A percentile compares a stretch with the other conserved stretches of the same genome.
Evolutionary conservation across 768 basidiomycete species (phyloP).

Genomic region (Pisolithus sp.): DNA sequence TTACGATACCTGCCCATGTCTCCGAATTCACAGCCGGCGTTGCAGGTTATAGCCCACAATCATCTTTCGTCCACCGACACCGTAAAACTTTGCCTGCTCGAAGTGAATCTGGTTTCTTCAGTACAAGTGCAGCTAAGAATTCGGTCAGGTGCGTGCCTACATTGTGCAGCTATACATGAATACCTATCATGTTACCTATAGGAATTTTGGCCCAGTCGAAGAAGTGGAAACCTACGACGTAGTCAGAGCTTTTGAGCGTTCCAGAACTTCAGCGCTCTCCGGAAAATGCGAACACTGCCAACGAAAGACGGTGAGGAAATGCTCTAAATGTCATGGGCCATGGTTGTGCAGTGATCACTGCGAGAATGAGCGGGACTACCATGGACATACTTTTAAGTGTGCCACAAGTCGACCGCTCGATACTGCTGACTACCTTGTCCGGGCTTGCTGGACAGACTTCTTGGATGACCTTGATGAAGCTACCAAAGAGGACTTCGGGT

Average conservation of each 20-base stretch:
- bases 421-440: background rate
- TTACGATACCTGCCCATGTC: too few species aligned
- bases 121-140: background rate
- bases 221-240: background rate
- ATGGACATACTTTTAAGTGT: background rate
- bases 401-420: background rate
- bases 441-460: background rate
- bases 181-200: background rate
- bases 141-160: background rate
- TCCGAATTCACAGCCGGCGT: background rate
- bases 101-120: background rate
- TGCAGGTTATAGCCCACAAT: background rate
- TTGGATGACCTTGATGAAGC: constrained; percentile 21
- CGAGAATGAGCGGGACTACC: background rate
- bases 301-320: background rate
- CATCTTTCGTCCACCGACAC: background rate
- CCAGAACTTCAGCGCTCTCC: background rate
- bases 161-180: background rate
- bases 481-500: constrained; percentile 30
- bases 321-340: background rate
- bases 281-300: background rate
- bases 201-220: too few species aligned
- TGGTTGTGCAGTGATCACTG: background rate
- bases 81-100: background rate
- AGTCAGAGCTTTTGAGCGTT: background rate